Percentiles rank a stretch among this genome's conserved stretches.
These are phyloP conservation scores for Fusarium luffae DNA, from an alignment of 2,329 filamentous ascomycete species.

Conservation along the genomic window DNA sequence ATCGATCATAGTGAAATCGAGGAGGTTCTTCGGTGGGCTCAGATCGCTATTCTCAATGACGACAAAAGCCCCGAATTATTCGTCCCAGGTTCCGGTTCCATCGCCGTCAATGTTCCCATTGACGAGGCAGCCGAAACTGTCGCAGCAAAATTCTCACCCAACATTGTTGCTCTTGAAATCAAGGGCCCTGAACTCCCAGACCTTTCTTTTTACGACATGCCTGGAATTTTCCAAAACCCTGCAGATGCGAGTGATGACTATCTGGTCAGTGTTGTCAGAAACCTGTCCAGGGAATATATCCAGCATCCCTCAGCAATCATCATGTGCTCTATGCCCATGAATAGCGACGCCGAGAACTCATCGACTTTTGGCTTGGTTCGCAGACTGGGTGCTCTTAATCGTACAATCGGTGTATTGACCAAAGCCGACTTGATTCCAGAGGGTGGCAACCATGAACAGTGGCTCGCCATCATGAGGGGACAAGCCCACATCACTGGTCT, in stretches of 20 bases:
- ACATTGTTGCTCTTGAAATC: constrained; percentile 81
- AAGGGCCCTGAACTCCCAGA: constrained; percentile 76
- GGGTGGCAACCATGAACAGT: constrained; percentile 63
- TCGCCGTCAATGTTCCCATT: constrained; percentile 51
- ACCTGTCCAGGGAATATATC: constrained; percentile 77
- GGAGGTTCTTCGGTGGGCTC: constrained; percentile 76
- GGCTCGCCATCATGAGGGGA: constrained; percentile 71
- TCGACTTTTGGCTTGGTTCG: constrained; percentile 74
- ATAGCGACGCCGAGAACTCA: constrained; percentile 80
- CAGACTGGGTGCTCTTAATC: constrained; percentile 63
- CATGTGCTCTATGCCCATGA: constrained; percentile 81
- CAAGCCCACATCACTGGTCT: constrained; percentile 72
- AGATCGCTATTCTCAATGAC: constrained; percentile 81
- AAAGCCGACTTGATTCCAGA: constrained; percentile 80
- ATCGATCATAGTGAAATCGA: constrained; percentile 72
- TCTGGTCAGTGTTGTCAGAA: constrained; percentile 76
- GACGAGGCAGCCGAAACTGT: constrained; percentile 55
- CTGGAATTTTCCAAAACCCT: constrained; percentile 80
- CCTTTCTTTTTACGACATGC: constrained; percentile 86
- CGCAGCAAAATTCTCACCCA: constrained; percentile 80
- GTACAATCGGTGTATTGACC: constrained; percentile 81
- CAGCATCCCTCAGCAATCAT: constrained; percentile 76
- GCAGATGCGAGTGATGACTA: constrained; percentile 73
- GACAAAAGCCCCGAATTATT: constrained; percentile 62
- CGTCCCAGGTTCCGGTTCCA: constrained; percentile 61